A percentile compares a stretch with the other conserved stretches of the same genome.
These are phyloP conservation scores for Lepidium aucheri DNA, from an alignment of 345 rosid species.

Conservation along the genomic window DNA sequence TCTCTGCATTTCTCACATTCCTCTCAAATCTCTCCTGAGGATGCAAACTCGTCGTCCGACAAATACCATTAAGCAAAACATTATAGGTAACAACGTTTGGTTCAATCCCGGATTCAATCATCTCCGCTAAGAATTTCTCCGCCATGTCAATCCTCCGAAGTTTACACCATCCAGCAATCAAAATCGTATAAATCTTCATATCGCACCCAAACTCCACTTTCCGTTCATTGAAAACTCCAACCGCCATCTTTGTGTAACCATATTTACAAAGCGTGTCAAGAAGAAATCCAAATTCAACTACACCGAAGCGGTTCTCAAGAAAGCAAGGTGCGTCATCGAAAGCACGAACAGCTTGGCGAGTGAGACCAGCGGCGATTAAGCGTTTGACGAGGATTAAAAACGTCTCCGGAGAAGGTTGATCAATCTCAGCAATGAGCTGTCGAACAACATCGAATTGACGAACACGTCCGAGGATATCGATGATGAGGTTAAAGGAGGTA, in stretches of 20 bases:
- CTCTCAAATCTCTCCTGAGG: slow-evolving; percentile 61
- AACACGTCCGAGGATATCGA: slow-evolving; percentile 65
- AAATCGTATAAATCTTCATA: slow-evolving; percentile 51
- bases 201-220: slow-evolving; percentile 34
- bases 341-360: slow-evolving; percentile 79
- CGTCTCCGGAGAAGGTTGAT: slow-evolving; percentile 48
- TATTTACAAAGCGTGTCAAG: slow-evolving; percentile 80
- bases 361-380: slow-evolving; percentile 65
- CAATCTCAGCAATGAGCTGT: slow-evolving; percentile 71
- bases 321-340: slow-evolving; percentile 66
- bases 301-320: slow-evolving; percentile 16
- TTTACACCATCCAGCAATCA: slow-evolving; percentile 80
- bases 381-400: slow-evolving; percentile 67
- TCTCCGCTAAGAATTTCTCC: slow-evolving; percentile 59
- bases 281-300: slow-evolving; percentile 40
- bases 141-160: slow-evolving; percentile 65
- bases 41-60: slow-evolving; percentile 71
- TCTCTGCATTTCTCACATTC: slow-evolving; percentile 54
- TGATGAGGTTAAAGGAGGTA: slow-evolving; percentile 24
- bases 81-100: slow-evolving; percentile 69
- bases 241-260: slow-evolving; percentile 56
- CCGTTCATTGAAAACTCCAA: slow-evolving; percentile 50
- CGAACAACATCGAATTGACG: slow-evolving; percentile 73
- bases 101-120: slow-evolving; percentile 55
- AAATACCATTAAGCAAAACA: slow-evolving; percentile 67